phyloP scores from a whole-genome alignment of 768 basidiomycete genomes.

The Leccinum rimulosum region DNA sequence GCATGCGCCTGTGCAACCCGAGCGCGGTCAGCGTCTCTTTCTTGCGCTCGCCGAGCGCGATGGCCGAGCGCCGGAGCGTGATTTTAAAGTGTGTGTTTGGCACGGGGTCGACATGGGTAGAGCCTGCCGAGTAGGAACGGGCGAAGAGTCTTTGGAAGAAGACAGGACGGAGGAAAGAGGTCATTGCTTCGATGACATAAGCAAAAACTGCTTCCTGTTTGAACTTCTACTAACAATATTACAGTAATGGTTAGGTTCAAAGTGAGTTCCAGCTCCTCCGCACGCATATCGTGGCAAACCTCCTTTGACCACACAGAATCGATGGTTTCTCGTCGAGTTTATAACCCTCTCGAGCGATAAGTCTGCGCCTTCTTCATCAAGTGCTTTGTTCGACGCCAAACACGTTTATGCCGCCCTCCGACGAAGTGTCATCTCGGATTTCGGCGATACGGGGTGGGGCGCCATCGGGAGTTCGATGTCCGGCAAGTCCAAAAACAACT shows the following conservation, averaged over 20 bases:
- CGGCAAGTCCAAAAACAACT: slow-evolving; percentile 42
- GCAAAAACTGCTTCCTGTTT: neutral
- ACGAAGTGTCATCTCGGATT: slow-evolving; percentile 66
- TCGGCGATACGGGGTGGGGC: slow-evolving; percentile 88
- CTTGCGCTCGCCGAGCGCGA: slow-evolving; percentile 70
- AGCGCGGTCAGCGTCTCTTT: slow-evolving; percentile 78
- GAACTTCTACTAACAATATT: no score
- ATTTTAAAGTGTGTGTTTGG: slow-evolving; percentile 81
- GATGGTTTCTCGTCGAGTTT: no score
- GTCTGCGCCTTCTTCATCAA: slow-evolving; percentile 26
- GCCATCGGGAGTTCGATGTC: slow-evolving; percentile 68
- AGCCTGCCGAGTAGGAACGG: slow-evolving; percentile 11
- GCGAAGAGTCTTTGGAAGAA: slow-evolving; percentile 8
- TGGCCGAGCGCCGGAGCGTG: slow-evolving; percentile 83
- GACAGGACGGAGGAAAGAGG: slow-evolving; percentile 5
- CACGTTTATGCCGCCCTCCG: slow-evolving; percentile 67
- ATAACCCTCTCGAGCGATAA: no score
- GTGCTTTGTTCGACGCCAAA: slow-evolving; percentile 43
- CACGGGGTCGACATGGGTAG: neutral
- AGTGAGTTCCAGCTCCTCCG: slow-evolving; percentile 28
- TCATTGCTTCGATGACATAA: slow-evolving; percentile 21
- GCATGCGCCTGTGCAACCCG: slow-evolving; percentile 67
- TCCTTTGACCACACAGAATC: no score
- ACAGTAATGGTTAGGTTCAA: slow-evolving; percentile 68
- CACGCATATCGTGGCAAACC: no score